Percentiles rank a stretch among this genome's conserved stretches.
phyloP scores from a whole-genome alignment of 257 asterid species.

The Ophiorrhiza pumila region DNA sequence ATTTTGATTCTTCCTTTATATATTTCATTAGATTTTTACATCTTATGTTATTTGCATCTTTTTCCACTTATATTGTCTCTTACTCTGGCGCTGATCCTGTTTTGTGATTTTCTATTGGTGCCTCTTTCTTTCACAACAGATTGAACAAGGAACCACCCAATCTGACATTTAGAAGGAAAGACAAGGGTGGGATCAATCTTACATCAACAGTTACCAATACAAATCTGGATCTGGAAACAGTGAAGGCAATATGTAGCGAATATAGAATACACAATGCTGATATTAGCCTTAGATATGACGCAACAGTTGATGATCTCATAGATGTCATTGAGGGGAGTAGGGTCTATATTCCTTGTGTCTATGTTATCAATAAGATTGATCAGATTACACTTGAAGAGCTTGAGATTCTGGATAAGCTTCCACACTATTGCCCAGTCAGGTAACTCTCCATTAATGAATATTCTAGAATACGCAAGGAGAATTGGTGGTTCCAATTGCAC shows the following conservation, averaged over 20 bases:
- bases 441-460: conserved; percentile 20
- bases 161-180: conserved; percentile 82
- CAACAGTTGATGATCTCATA: conserved; percentile 97
- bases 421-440: conserved; percentile 98
- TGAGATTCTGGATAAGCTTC: conserved; percentile 95
- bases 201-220: conserved; percentile 82
- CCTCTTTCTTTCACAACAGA: conserved; percentile 30
- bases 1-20: neutral
- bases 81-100: neutral
- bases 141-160: conserved; percentile 98
- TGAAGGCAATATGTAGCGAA: conserved; percentile 96
- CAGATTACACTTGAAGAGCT: conserved; percentile 97
- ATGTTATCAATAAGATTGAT: conserved; percentile 91
- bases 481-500: neutral
- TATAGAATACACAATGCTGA: conserved; percentile 95
- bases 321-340: conserved; percentile 98
- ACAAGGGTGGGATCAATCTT: conserved; percentile 92
- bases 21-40: neutral
- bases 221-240: conserved; percentile 88
- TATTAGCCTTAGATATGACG: conserved; percentile 79
- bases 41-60: neutral
- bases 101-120: neutral
- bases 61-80: neutral
- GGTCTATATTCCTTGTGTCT: conserved; percentile 92
- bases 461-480: neutral